A percentile compares a stretch with the other conserved stretches of the same genome.
Conservation (phyloP, 208 protist species). For the Acanthamoeba royreba region DNA sequence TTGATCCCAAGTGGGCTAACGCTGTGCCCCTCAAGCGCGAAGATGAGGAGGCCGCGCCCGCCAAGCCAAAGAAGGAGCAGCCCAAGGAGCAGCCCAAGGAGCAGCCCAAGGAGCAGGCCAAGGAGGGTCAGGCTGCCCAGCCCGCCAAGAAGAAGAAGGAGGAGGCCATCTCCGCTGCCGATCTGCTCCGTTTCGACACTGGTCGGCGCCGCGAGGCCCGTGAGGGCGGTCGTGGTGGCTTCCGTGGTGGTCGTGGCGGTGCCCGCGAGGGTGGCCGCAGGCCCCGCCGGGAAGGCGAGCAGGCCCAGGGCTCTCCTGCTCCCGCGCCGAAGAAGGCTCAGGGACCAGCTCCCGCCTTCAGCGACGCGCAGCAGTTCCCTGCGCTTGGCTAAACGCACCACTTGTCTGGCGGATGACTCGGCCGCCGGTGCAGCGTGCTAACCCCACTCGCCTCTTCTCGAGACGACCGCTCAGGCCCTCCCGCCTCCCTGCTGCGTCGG, state of each 20-base stretch:
- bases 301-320: background rate
- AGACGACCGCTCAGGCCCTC: background rate
- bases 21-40: background rate
- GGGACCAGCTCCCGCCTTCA: background rate
- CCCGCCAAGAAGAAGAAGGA: background rate
- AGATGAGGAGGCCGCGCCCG: background rate
- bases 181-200: background rate
- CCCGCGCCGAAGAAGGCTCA: background rate
- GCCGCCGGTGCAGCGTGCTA: background rate
- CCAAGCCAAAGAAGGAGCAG: background rate
- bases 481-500: background rate
- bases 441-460: background rate
- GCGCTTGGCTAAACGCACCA: background rate
- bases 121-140: background rate
- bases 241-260: background rate
- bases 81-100: background rate
- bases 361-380: background rate
- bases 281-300: background rate
- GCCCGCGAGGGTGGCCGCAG: background rate
- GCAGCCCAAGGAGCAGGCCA: background rate
- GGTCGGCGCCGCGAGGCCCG: background rate
- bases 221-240: background rate
- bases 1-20: constrained; percentile 32
- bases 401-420: background rate
- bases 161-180: background rate